phyloP scores from a whole-genome alignment of 2,329 filamentous ascomycete species.

The Fusarium sp. region DNA sequence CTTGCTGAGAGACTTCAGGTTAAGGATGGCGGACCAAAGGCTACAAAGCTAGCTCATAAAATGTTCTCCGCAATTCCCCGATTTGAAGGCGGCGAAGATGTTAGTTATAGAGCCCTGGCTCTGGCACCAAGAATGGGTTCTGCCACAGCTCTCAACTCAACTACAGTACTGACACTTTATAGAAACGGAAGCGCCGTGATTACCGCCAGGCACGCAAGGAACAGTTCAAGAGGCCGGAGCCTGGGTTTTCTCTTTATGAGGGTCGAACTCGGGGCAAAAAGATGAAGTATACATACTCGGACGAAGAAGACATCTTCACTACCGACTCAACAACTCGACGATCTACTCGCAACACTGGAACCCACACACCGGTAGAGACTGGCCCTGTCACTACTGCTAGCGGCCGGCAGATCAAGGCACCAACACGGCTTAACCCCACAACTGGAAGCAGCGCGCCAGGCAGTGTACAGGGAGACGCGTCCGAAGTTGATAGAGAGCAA shows the following conservation, averaged over 20 bases:
- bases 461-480: constrained; percentile 57
- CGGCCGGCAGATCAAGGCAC: constrained; percentile 82
- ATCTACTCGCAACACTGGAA: constrained; percentile 78
- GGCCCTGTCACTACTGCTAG: constrained; percentile 79
- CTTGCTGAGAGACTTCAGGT: constrained; percentile 80
- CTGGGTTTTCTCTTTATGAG: constrained; percentile 93
- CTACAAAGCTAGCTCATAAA: constrained; percentile 78
- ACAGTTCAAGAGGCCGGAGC: constrained; percentile 86
- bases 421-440: constrained; percentile 72
- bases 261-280: constrained; percentile 95
- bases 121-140: not conserved
- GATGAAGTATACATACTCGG: constrained; percentile 95
- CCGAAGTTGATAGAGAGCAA: constrained; percentile 51
- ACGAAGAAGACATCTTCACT: constrained; percentile 80
- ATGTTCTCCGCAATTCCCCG: constrained; percentile 84
- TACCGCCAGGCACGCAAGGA: constrained; percentile 88
- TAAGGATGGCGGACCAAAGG: constrained; percentile 82
- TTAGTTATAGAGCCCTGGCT: constrained; percentile 51
- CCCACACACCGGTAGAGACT: constrained; percentile 75
- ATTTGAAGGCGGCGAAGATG: constrained; percentile 93
- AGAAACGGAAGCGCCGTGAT: constrained; percentile 94
- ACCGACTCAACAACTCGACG: constrained; percentile 73
- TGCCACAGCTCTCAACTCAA: not conserved
- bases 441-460: constrained; percentile 58
- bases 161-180: constrained; percentile 27